Evolutionary conservation across 169 alveolate species (phyloP).

Genomic region (Cyclospora cayetanensis): DNA sequence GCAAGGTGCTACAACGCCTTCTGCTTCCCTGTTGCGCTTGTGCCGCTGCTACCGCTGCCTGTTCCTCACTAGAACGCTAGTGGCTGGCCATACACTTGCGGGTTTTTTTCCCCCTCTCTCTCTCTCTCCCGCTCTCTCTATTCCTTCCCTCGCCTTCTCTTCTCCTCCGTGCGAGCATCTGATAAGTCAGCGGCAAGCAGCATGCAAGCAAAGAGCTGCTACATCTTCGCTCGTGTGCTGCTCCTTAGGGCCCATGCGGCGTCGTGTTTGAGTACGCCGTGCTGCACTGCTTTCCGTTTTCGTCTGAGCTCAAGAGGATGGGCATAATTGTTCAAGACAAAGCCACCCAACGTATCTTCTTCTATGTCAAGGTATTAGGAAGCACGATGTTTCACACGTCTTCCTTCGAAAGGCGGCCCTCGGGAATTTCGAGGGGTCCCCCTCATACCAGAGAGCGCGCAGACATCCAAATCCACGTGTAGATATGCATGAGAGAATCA

Average conservation of each 20-base stretch:
- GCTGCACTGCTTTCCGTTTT: constrained; percentile 95
- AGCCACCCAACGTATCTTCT: constrained; percentile 75
- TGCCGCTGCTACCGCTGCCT: background rate
- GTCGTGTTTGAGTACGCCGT: constrained; percentile 85
- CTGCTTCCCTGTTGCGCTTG: background rate
- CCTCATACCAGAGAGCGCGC: no score
- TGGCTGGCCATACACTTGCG: background rate
- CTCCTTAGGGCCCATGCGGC: constrained; percentile 34
- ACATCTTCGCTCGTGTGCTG: no score
- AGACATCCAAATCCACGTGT: no score
- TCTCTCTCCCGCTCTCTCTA: background rate
- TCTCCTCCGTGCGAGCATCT: no score
- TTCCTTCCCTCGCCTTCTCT: no score
- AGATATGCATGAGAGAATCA: no score
- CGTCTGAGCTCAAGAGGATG: constrained; percentile 98
- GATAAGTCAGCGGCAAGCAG: no score
- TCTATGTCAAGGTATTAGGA: constrained; percentile 59
- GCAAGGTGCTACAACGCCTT: background rate
- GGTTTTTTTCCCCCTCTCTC: background rate
- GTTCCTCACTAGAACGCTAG: background rate
- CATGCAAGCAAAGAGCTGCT: no score
- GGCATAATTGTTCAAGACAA: constrained; percentile 94
- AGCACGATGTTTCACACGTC: constrained; percentile 69
- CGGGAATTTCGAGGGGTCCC: no score
- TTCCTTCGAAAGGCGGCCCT: no score